These are phyloP conservation scores for Spizellomyces punctatus DNA, from an alignment of 192 early-diverging fungal species.

Conservation along the genomic window DNA sequence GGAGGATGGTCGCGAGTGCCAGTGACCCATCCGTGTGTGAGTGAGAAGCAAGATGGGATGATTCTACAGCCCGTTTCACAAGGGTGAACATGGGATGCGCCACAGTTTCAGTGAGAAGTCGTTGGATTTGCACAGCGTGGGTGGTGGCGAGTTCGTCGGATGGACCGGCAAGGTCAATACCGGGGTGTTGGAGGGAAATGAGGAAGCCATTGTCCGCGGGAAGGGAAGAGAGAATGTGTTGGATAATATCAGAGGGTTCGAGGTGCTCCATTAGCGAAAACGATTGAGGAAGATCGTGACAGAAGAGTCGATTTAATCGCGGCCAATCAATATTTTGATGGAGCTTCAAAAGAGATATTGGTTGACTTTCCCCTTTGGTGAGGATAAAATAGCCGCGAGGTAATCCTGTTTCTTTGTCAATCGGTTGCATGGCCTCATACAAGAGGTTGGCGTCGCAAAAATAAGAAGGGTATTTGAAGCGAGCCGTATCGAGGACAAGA, in stretches of 20 bases:
- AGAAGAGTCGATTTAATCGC: slow-evolving; percentile 11
- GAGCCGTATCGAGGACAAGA: slow-evolving; percentile 85
- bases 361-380: slow-evolving; percentile 20
- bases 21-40: slow-evolving; percentile 20
- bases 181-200: slow-evolving; percentile 38
- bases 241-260: slow-evolving; percentile 11
- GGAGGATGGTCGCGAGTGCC: slow-evolving; percentile 63
- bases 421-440: slow-evolving; percentile 79
- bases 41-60: slow-evolving; percentile 9
- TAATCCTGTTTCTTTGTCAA: slow-evolving; percentile 78
- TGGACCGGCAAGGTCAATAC: slow-evolving; percentile 54
- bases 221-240: slow-evolving; percentile 14
- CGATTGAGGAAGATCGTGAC: slow-evolving; percentile 3
- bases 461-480: slow-evolving; percentile 91
- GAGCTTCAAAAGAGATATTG: slow-evolving; percentile 7
- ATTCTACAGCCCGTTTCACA: slow-evolving; percentile 5
- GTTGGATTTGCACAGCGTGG: slow-evolving; percentile 46
- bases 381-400: slow-evolving; percentile 90
- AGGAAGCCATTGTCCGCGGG: slow-evolving; percentile 21
- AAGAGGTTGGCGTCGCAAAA: slow-evolving; percentile 73
- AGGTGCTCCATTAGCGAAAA: neutral
- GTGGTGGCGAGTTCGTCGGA: slow-evolving; percentile 38
- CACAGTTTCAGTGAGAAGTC: slow-evolving; percentile 20
- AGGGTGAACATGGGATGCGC: slow-evolving; percentile 8
- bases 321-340: slow-evolving; percentile 13